A percentile compares a stretch with the other conserved stretches of the same genome.
Conservation (phyloP, 768 basidiomycete genomes). For the Tephrocybe sp. region DNA sequence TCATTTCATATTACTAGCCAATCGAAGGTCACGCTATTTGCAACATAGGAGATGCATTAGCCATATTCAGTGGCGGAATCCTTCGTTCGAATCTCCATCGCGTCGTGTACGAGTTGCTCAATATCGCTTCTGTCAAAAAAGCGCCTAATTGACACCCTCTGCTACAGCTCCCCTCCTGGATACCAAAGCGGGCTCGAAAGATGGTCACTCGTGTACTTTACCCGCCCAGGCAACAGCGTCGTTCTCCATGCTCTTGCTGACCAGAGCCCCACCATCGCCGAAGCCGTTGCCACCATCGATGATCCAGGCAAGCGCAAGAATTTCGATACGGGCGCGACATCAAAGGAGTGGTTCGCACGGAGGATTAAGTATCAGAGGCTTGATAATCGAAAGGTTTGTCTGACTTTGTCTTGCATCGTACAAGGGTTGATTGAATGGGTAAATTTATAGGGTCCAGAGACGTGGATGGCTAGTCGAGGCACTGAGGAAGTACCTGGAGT, state of each 20-base stretch:
- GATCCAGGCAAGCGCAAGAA: constrained; percentile 39
- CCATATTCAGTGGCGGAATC: constrained; percentile 21
- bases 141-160: constrained; percentile 7
- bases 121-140: not conserved
- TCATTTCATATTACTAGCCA: constrained; percentile 27
- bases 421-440: not conserved
- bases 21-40: constrained; percentile 54
- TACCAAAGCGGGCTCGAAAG: constrained; percentile 50
- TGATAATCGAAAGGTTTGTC: constrained; percentile 38
- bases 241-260: constrained; percentile 51
- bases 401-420: not conserved
- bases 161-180: constrained; percentile 58
- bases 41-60: constrained; percentile 40
- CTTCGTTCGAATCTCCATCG: constrained; percentile 23
- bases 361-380: constrained; percentile 45
- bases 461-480: constrained; percentile 46
- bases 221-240: constrained; percentile 54
- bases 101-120: constrained; percentile 8
- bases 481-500: constrained; percentile 37
- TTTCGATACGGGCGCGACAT: constrained; percentile 34
- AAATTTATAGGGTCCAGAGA: constrained; percentile 39
- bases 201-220: constrained; percentile 73
- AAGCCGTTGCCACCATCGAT: constrained; percentile 35
- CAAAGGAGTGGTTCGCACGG: constrained; percentile 43
- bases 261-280: constrained; percentile 49